Evolutionary conservation across 345 rosid species (phyloP).

Genomic region (Brassica juncea): DNA sequence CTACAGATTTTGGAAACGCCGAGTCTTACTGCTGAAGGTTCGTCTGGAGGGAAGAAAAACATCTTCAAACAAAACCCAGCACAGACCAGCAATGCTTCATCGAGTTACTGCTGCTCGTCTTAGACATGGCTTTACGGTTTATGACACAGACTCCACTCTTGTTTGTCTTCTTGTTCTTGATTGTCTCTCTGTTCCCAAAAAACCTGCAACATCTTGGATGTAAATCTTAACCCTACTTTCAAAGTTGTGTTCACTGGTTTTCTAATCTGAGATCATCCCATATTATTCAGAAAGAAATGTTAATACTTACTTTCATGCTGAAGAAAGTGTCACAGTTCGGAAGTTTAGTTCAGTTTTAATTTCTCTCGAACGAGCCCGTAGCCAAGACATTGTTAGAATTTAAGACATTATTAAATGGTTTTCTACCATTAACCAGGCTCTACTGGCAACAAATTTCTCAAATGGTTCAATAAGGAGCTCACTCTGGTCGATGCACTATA

Average conservation of each 20-base stretch:
- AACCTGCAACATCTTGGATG: conserved; percentile 36
- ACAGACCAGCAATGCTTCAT: conserved; percentile 40
- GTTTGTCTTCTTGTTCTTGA: conserved; percentile 21
- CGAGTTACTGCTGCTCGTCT: conserved; percentile 64
- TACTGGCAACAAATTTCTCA: neutral
- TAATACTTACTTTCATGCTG: neutral
- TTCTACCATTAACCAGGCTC: neutral
- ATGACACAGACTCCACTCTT: conserved; percentile 24
- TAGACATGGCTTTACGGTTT: conserved; percentile 26
- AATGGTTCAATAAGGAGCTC: neutral
- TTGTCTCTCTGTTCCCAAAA: conserved; percentile 14
- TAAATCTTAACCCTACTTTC: conserved; percentile 30
- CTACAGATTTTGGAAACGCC: conserved; percentile 87
- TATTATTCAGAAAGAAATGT: neutral
- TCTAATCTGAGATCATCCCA: neutral
- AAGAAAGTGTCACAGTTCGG: neutral
- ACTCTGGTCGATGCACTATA: neutral
- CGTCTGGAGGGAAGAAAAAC: conserved; percentile 73
- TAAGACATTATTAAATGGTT: neutral
- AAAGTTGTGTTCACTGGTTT: conserved; percentile 25
- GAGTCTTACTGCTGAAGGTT: conserved; percentile 72
- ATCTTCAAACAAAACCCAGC: conserved; percentile 78
- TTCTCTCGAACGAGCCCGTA: neutral
- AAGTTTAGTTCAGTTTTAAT: neutral
- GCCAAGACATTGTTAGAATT: neutral